phyloP scores from a whole-genome alignment of 148 eudicot species.

The Chenopodium berlandieri region DNA sequence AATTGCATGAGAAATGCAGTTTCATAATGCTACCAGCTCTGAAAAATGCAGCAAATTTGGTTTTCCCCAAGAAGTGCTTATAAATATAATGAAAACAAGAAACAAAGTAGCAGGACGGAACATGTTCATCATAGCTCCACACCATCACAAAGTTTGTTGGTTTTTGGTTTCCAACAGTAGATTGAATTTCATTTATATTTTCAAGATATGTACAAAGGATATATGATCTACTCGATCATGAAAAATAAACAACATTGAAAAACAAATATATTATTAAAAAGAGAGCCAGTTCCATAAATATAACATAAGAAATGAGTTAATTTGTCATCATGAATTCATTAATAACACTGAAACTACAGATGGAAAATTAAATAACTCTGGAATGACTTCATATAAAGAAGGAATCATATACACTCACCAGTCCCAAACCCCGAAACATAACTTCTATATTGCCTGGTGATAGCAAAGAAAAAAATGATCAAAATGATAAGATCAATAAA shows the following conservation, averaged over 20 bases:
- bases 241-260: neutral
- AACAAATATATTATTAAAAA: neutral
- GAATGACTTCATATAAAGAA: neutral
- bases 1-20: conserved; percentile 14
- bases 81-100: neutral
- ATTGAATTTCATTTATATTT: no score
- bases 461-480: neutral
- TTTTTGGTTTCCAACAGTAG: neutral
- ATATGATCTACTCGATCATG: neutral
- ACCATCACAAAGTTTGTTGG: neutral
- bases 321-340: neutral
- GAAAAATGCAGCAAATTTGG: neutral
- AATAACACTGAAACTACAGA: neutral
- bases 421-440: neutral
- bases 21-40: neutral
- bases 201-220: neutral
- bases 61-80: neutral
- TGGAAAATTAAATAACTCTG: neutral
- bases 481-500: neutral
- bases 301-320: neutral
- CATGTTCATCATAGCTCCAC: no score
- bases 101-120: no score
- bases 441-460: neutral
- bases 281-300: neutral
- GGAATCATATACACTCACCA: neutral